phyloP scores from a whole-genome alignment of 345 rosid genomes.

The Brassica nigra region DNA sequence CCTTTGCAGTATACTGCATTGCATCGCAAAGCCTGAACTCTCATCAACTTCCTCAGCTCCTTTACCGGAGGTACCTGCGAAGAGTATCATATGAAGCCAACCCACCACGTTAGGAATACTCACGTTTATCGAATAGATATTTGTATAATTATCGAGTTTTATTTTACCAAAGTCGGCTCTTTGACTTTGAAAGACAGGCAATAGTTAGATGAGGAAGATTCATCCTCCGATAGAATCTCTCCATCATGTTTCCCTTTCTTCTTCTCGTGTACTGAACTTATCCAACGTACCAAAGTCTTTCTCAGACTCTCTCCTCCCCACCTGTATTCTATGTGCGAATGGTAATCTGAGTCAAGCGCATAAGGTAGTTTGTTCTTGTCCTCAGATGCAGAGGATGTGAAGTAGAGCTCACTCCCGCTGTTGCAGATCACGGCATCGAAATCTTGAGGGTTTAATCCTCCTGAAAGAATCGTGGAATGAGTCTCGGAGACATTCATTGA shows the following conservation, averaged over 20 bases:
- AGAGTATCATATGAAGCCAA: background rate
- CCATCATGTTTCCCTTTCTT: slow-evolving; percentile 41
- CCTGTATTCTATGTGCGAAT: slow-evolving; percentile 66
- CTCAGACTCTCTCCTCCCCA: slow-evolving; percentile 79
- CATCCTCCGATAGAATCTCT: slow-evolving; percentile 49
- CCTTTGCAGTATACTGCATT: slow-evolving; percentile 62
- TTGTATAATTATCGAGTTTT: background rate
- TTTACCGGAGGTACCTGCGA: slow-evolving; percentile 56
- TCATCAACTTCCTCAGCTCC: slow-evolving; percentile 63
- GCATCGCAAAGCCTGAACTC: slow-evolving; percentile 72
- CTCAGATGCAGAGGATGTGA: slow-evolving; percentile 50
- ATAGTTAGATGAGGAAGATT: slow-evolving; percentile 52
- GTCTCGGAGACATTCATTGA: slow-evolving; percentile 59
- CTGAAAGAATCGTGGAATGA: slow-evolving; percentile 47
- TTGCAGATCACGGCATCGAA: slow-evolving; percentile 73
- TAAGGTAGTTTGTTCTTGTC: slow-evolving; percentile 48
- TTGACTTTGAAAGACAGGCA: slow-evolving; percentile 58
- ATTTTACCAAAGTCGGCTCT: slow-evolving; percentile 47
- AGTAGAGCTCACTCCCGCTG: slow-evolving; percentile 67
- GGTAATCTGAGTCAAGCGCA: slow-evolving; percentile 61
- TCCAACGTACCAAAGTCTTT: slow-evolving; percentile 70
- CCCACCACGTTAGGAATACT: background rate
- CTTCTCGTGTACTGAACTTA: slow-evolving; percentile 53
- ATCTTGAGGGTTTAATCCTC: slow-evolving; percentile 52
- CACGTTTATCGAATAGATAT: too few species aligned